Evolutionary conservation across 345 rosid species (phyloP).

Genomic region (Salix suchowensis): DNA sequence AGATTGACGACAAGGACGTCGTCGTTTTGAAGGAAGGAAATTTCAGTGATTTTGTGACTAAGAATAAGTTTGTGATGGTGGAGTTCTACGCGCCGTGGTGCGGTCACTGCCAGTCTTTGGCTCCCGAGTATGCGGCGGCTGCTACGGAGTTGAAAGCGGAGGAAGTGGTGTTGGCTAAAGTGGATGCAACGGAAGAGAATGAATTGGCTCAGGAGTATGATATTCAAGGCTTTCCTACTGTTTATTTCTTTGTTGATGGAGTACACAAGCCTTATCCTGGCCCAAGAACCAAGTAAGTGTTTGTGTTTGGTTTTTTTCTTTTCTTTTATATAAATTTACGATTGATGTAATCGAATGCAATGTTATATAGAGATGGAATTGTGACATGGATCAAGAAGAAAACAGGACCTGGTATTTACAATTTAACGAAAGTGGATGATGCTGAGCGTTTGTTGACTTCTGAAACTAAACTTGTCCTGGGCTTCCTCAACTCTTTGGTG

Average conservation of each 20-base stretch:
- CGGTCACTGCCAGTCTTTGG: conserved; percentile 91
- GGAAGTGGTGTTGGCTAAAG: conserved; percentile 77
- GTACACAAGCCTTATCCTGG: conserved; percentile 76
- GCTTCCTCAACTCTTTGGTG: conserved; percentile 81
- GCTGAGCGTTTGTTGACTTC: conserved; percentile 76
- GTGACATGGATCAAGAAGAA: conserved; percentile 97
- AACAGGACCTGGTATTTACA: conserved; percentile 76
- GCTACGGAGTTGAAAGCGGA: conserved; percentile 78
- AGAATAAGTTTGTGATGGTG: conserved; percentile 76
- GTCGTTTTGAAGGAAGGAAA: conserved; percentile 74
- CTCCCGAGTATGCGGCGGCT: conserved; percentile 97
- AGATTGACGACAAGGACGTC: conserved; percentile 84
- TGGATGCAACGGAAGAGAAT: conserved; percentile 90
- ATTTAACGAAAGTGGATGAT: conserved; percentile 75
- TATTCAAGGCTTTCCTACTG: conserved; percentile 88
- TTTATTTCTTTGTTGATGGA: conserved; percentile 78
- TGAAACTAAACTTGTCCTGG: conserved; percentile 74
- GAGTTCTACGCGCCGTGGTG: conserved; percentile 99
- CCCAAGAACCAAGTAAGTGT: conserved; percentile 73
- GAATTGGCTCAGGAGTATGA: conserved; percentile 77
- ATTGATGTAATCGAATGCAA: too few species aligned
- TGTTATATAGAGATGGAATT: conserved; percentile 60
- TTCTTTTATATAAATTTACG: too few species aligned
- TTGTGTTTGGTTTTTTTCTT: background rate
- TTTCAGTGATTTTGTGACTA: conserved; percentile 61